Percentiles rank a stretch among this genome's conserved stretches.
phyloP scores from a whole-genome alignment of 2,329 filamentous ascomycete genomes.

The Neofusicoccum sp. region DNA sequence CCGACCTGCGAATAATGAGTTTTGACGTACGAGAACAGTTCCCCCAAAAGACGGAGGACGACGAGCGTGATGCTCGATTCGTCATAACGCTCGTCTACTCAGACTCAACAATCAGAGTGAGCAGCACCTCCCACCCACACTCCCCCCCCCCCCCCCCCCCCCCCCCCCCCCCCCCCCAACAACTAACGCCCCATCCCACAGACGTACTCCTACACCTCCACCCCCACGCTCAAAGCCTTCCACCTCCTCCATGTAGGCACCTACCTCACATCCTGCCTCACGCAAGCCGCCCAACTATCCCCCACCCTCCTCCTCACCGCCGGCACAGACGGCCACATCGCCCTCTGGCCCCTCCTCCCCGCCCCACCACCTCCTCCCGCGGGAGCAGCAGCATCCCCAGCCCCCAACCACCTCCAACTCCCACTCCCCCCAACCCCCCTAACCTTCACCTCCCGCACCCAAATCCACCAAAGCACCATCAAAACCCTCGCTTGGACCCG shows the following conservation, averaged over 20 bases:
- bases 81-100: constrained; percentile 76
- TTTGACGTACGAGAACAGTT: constrained; percentile 61
- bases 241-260: constrained; percentile 38
- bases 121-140: constrained; percentile 5
- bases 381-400: neutral
- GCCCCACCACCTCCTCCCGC: constrained; percentile 16
- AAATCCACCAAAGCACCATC: constrained; percentile 79
- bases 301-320: constrained; percentile 61
- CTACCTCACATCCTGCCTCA: constrained; percentile 66
- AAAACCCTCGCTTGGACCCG: constrained; percentile 55
- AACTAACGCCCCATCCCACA: constrained; percentile 28
- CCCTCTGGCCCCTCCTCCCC: constrained; percentile 57
- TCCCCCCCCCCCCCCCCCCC: no score
- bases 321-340: constrained; percentile 79
- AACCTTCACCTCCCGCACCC: constrained; percentile 34
- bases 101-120: constrained; percentile 73
- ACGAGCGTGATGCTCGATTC: constrained; percentile 41
- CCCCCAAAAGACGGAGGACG: constrained; percentile 27
- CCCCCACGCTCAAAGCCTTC: constrained; percentile 34
- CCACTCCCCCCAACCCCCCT: neutral
- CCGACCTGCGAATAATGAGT: constrained; percentile 78
- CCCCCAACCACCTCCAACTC: neutral
- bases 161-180: neutral
- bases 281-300: constrained; percentile 56
- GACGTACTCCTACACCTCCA: constrained; percentile 48